Evolutionary conservation across 768 basidiomycete genomes (phyloP).

Genomic region (Russula foetens): DNA sequence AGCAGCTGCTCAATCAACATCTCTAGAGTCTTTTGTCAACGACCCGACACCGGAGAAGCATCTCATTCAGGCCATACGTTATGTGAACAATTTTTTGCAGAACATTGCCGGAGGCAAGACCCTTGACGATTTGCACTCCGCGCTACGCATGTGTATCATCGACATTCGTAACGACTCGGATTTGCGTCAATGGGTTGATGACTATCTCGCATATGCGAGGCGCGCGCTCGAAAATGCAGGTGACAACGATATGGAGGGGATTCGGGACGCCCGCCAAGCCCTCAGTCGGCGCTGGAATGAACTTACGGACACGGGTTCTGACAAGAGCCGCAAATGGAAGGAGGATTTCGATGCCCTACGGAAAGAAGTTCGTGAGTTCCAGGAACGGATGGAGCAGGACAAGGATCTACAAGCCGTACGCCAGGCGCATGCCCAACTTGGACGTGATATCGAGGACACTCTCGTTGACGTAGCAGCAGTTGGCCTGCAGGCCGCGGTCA

Average conservation of each 20-base stretch:
- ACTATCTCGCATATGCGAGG: constrained; percentile 40
- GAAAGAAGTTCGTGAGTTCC: constrained; percentile 37
- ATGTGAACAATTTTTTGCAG: constrained; percentile 36
- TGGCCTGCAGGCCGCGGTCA: constrained; percentile 44
- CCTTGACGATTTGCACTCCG: constrained; percentile 40
- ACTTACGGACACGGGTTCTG: constrained; percentile 38
- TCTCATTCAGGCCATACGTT: constrained; percentile 41
- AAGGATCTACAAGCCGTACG: constrained; percentile 40
- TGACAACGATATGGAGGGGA: constrained; percentile 45
- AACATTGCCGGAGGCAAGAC: constrained; percentile 45
- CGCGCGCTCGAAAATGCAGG: constrained; percentile 41
- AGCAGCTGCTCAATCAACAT: constrained; percentile 34
- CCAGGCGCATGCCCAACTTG: constrained; percentile 42
- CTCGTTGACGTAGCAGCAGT: constrained; percentile 32
- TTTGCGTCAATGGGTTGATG: constrained; percentile 47
- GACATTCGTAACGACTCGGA: constrained; percentile 47
- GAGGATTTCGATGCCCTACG: constrained; percentile 39
- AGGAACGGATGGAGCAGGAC: constrained; percentile 40
- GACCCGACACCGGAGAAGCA: constrained; percentile 61
- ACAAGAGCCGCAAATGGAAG: constrained; percentile 43
- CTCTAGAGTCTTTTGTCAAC: constrained; percentile 47
- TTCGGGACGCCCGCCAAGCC: constrained; percentile 32
- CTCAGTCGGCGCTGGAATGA: constrained; percentile 44
- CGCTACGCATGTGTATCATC: constrained; percentile 36
- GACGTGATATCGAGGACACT: constrained; percentile 41